Base-by-base conservation (phyloP, 495 filamentous ascomycete genomes). In the Aspergillus wentii region DNA sequence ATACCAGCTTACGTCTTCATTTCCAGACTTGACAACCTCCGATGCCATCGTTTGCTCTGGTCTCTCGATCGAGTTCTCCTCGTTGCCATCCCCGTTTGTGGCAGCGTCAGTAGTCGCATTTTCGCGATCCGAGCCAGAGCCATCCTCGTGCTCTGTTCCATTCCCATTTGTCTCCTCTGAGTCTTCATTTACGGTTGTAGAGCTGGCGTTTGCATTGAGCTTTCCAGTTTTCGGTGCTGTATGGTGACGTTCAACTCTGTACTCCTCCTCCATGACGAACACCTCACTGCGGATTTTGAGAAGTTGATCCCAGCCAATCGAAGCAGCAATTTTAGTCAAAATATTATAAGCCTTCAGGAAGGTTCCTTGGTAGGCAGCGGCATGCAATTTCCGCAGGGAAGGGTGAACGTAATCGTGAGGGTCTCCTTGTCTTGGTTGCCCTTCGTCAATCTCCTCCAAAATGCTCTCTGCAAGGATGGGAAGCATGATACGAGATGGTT, bases 201-300 rank as follows among this genome's bases (percentile, higher is more conserved):
- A 33, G 5, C 19, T 39, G 23, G 13, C 28, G 22, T 14, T 25
- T 2, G 30, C 44, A 37, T 33, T 17, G 30, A 39, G 42, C 59
- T 69, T 57, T 23, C 41, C 71, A 59, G n/a, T 40, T n/a, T n/a
- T n/a, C n/a, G n/a, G n/a, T n/a, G n/a, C n/a, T n/a, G 68, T 60
- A 38, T 83, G 80, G 42, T 92, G 83, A 47, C 87, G 90, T 62
- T 98, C 92, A 36, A 77, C 82, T 11, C 94, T 79, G 48, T 98
- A 98, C 58, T 98, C 92, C 52, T 98, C 92, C 54, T 98, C 92
- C 92, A 98, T 98, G 19, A 98, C 94, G 49, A 98, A 98, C 4
- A 97, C 92, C 41, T 91, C 87, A 63, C 91, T 96, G 35, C 92
- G 76, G 46, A 88, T 89, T 55, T 85, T 90, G 17, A 98, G 72